Evolutionary conservation across 2,329 filamentous ascomycete genomes (phyloP), one percentile per base, ranked within the genome.

Genomic region (Colletotrichum godetiae): DNA sequence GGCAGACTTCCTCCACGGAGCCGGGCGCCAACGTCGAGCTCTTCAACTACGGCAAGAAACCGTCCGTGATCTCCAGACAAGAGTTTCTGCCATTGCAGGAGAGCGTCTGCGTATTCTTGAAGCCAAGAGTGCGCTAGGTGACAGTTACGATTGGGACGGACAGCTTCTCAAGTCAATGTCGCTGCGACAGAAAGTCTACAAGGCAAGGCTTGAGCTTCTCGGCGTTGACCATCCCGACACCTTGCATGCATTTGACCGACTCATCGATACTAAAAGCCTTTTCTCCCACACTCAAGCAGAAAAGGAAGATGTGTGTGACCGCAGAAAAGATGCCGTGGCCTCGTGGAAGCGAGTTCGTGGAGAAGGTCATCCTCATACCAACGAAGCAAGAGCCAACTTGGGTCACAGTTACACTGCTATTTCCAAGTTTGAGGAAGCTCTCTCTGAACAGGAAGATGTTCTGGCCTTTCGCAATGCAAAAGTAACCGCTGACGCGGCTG

Each of bases 61-160:
- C 13, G 15, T 33, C 1, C 6, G 7, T 1, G 55, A 59, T 8
- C 10, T 42, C 8, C 15, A 35, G 12, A 10, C 15, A 7, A 7
- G 33, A 13, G 11, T 10, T 3, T 5, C 15, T 4, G 4, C 2
- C 1, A 22, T 35, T 12, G 55, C 49, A 11, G 27, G 57, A 29
- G 64, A 67, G 11, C 24, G 10, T 4, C 55, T 67, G 7, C 35
- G 58, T 8, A 19, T 19, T 1, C 5, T 59, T 4, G 37, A 37
- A 2, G 46, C 64, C 5, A 35, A 19, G 19, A 52, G 12, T n/a
- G 64, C 64, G 3, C 12, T 67, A 37, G 55, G 55, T 2, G 64
- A 67, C 29, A 59, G 64, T 13, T 60, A 60, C 6, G 55, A 53
- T 6, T 67, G 64, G 64, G 10, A 67, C 29, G 55, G 64, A 7